Conservation (phyloP, 345 rosid species). For the Gossypium thurberi region DNA sequence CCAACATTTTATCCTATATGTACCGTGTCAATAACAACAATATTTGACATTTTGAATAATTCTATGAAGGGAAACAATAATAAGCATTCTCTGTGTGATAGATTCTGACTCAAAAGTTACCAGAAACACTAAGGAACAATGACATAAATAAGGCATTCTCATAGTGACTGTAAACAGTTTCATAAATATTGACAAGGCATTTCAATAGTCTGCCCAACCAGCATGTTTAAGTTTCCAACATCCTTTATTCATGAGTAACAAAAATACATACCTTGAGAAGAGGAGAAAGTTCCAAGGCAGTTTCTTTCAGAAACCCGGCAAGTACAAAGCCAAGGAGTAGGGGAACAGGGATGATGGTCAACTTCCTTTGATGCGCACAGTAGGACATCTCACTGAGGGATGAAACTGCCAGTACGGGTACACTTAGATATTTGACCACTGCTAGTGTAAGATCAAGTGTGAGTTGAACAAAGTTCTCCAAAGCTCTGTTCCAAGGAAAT, state of each 20-base stretch:
- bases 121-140: not conserved
- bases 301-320: conserved; percentile 46
- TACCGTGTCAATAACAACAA: not conserved
- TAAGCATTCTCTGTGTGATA: not conserved
- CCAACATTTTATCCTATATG: not conserved
- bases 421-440: conserved; percentile 59
- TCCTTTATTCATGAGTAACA: conserved; percentile 1
- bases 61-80: not conserved
- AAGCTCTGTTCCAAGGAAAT: conserved; percentile 73
- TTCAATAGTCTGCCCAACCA: not conserved
- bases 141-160: not conserved
- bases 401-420: conserved; percentile 62
- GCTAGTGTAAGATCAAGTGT: conserved; percentile 59
- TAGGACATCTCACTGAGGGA: conserved; percentile 97
- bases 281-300: conserved; percentile 60
- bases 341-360: conserved; percentile 59
- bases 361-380: conserved; percentile 79
- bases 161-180: not conserved
- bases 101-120: not conserved
- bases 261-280: conserved; percentile 54
- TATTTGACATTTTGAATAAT: not conserved
- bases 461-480: conserved; percentile 66
- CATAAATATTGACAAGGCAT: not conserved
- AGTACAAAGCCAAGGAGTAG: conserved; percentile 58
- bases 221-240: conserved; percentile 4